Evolutionary conservation across 371 early-diverging fungal genomes (phyloP), one percentile per base, ranked within the genome.

Genomic region (Fennellomyces sp.): DNA sequence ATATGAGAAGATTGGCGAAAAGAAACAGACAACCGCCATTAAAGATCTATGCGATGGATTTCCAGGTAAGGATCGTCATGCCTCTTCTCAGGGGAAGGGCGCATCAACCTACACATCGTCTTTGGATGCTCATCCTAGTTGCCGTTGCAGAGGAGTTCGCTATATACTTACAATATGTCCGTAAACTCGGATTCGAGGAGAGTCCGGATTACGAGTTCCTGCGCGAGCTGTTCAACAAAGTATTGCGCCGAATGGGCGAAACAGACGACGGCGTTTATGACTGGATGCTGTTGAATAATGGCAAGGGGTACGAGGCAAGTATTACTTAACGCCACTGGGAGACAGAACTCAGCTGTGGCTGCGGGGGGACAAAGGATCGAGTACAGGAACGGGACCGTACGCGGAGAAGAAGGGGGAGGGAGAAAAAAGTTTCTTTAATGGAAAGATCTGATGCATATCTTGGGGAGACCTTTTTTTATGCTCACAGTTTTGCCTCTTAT

Each of bases 141-240:
- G n/a, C n/a, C n/a, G n/a, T n/a, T 45, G 17, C 30, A 81, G 93
- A 92, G 66, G 97, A 96, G 76, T 96, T 97, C 81, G 89, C 87
- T 19, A 87, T 85, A 27, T 97, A 97, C 61, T 82, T 99, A 56
- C 85, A 87, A 56, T 97, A 98, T 70, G 94, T 91, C 27, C 85
- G 98, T 61, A 89, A 89, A 63, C 81, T 98, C 38, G 90, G 91
- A 25, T 99, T 97, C 72, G 97, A 98, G 69, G 97, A 97, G 70
- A 87, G 88, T 36, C 99, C 99, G 5, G 95, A 98, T 72, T 99
- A 99, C 71, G 92, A 94, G 60, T 86, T 84, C 53, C 66, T 98
- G 68, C 84, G 88, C 61, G 87, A 88, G 12, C 72, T 99, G 25
- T 93, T 99, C 69, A 89, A 91, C 75, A 88, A 88, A 59, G 94